Base-by-base conservation (phyloP, 2,329 filamentous ascomycete genomes). In the Microcyclospora tardicrescens region DNA sequence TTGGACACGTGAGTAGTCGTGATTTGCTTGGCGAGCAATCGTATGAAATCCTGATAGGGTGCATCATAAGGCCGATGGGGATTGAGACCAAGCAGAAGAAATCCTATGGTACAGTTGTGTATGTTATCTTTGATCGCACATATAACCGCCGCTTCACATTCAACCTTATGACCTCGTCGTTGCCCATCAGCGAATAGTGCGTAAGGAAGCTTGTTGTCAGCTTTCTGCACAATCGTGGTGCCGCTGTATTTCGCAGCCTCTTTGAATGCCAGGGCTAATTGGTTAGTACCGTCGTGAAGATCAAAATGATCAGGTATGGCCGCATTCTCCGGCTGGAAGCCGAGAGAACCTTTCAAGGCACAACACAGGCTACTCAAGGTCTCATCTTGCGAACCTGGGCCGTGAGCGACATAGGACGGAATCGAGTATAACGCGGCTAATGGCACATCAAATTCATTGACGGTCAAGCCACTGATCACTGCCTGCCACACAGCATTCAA, bases 1-100 rank as follows among this genome's bases (percentile, higher is more conserved):
- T 65, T 59, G 3, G 61, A 55, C 3, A 62, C 60, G 12, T 61
- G 53, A 14, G 58, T 54, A 2, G 62, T 65, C 19, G 53, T 52
- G 4, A 66, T 44, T 1, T 63, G 41, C 14, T 64, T 56, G 5
- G 52, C 47, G 27, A 59, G 47, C 2, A 65, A 51, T 10, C 57
- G 49, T 2, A 61, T 48, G 37, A 61, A 66, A 11, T 58, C 45
- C 28, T 58, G 51, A 34, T 65, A 65, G 9, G 60, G 55, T 15
- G 55, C 50, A 28, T 64, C 58, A 33, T 59, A 62, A 0, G 59
- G 57, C 13, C 56, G 49, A 2, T 59, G 52, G 5, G 62, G 61
- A 34, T 61, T 64, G 1, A 63, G 37, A 0, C 61, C 63, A 11
- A 63, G 40, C 2, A 66, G 48, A 5, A 65, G 36, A 19, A 66